Base-by-base conservation (phyloP, 2,329 filamentous ascomycete species). In the Xylogone sp. region DNA sequence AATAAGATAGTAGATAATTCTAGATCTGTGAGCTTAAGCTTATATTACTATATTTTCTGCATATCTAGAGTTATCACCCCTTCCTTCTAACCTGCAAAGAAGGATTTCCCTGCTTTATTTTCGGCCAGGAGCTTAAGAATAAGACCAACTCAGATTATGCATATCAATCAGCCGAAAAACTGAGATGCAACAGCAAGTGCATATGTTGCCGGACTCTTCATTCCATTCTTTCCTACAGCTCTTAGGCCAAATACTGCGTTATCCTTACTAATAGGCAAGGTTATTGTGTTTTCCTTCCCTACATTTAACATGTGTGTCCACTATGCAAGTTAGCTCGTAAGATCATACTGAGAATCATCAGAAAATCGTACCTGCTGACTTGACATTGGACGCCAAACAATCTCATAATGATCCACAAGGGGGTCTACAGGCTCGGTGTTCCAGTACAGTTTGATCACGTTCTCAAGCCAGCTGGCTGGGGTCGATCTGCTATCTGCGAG, bases 241-340 rank as follows among this genome's bases (percentile, higher is more conserved):
- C 79, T 66, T 0, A 83, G 69, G 0, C 79, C 79, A 63, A 82
- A 81, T 21, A 81, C 72, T 7, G 78, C 75, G 64, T 81, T 79
- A 53, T 83, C 79, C 64, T 82, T 82, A 45, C 73, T 77, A 55
- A 82, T 61, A 1, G 71, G 62, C 16, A 83, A 62, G 3, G 70
- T 77, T 2, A 71, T 73, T 43, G 64, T 68, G 1, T 68, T 69
- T 2, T 72, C 71, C 13, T 71, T 67, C 0, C 78, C 78, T 2
- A 82, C 76, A 60, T 75, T 69, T 1, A 77, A 51, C 27, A 68
- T 65, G 50, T 75, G 69, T 34, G 75, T 75, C 77, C 76, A 80
- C 48, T 77, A 68, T 43, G 74, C 71, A 19, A 73, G 3, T 70
- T 70, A 10, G 6, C n/a, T 74, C 77, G 1, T 75, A 59, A 39